These are phyloP conservation scores for Rugonectria rugulosa DNA, from an alignment of 2,329 filamentous ascomycete species.

Conservation along the genomic window DNA sequence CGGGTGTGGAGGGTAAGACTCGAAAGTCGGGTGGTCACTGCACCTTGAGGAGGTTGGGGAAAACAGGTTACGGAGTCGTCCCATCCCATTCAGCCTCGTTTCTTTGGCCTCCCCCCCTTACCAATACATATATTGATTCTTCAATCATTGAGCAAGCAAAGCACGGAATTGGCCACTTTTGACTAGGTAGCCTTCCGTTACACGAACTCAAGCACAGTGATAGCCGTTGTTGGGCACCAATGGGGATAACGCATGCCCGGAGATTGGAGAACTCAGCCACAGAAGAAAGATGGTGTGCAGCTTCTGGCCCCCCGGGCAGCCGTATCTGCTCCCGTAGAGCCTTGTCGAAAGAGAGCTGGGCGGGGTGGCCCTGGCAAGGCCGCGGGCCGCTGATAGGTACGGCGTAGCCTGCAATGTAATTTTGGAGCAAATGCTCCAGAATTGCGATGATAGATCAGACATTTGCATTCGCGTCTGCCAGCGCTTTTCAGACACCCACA, in stretches of 20 bases:
- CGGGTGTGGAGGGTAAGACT: too few species aligned
- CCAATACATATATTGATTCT: not conserved
- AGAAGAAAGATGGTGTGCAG: constrained; percentile 11
- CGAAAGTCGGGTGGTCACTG: constrained; percentile 1
- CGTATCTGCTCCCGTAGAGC: constrained; percentile 3
- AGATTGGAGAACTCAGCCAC: constrained; percentile 16
- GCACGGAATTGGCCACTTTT: not conserved
- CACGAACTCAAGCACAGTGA: not conserved
- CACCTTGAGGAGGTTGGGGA: constrained; percentile 17
- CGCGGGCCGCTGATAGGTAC: constrained; percentile 1
- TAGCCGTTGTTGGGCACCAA: constrained; percentile 1
- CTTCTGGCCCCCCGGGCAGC: constrained; percentile 5
- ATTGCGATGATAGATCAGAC: not conserved
- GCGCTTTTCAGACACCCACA: not conserved
- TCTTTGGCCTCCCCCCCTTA: too few species aligned
- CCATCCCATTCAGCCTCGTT: constrained; percentile 25
- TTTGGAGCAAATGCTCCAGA: not conserved
- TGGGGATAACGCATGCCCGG: constrained; percentile 7
- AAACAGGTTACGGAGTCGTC: too few species aligned
- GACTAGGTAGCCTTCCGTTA: too few species aligned
- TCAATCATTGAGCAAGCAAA: not conserved
- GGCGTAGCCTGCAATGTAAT: not conserved
- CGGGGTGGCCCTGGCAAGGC: constrained; percentile 10
- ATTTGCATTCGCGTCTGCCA: not conserved
- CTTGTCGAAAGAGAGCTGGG: constrained; percentile 2